A percentile compares a stretch with the other conserved stretches of the same genome.
Conservation (phyloP, 345 rosid genomes). For the Linum lewisii region DNA sequence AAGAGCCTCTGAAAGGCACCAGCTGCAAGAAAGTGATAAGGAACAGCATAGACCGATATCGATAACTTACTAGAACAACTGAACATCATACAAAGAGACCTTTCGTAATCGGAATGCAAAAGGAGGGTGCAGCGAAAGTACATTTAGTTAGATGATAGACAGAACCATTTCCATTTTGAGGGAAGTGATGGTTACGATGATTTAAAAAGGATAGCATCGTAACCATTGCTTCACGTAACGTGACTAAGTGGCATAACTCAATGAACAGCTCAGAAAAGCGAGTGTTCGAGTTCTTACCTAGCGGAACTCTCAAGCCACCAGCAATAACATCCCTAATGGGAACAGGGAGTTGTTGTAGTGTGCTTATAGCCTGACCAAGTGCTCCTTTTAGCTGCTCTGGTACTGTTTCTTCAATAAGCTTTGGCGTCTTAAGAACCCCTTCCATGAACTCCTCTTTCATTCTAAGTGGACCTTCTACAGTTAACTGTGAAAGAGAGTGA, state of each 20-base stretch:
- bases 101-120: too few species aligned
- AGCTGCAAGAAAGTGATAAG: constrained; percentile 36
- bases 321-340: constrained; percentile 54
- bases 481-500: constrained; percentile 46
- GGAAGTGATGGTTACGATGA: too few species aligned
- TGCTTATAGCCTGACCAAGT: constrained; percentile 55
- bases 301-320: constrained; percentile 62
- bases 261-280: too few species aligned
- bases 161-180: too few species aligned
- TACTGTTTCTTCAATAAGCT: constrained; percentile 64
- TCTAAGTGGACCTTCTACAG: constrained; percentile 86
- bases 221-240: too few species aligned
- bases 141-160: too few species aligned
- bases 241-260: too few species aligned
- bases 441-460: constrained; percentile 82
- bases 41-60: not conserved
- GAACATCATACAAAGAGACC: not conserved
- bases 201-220: too few species aligned
- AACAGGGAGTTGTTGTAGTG: constrained; percentile 73
- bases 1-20: constrained; percentile 80
- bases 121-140: too few species aligned
- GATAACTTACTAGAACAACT: not conserved
- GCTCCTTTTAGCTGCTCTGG: constrained; percentile 80
- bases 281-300: constrained; percentile 41
- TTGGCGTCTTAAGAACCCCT: constrained; percentile 70